phyloP scores from a whole-genome alignment of 202 grass and related monocot genomes.

The Setaria italica region DNA sequence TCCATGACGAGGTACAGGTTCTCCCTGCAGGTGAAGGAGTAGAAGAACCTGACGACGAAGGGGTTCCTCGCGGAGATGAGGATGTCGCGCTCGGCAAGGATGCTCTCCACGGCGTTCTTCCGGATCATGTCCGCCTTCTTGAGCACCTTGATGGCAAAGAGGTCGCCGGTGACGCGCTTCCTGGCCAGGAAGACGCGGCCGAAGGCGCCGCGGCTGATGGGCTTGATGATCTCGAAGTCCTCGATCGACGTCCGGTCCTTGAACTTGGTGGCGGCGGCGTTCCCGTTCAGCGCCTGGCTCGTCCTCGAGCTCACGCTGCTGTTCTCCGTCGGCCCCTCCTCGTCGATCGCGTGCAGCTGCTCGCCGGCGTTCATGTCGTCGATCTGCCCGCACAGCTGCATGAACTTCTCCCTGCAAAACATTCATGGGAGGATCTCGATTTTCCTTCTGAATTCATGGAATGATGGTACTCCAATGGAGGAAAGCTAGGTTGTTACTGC shows the following conservation, averaged over 20 bases:
- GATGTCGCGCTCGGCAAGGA: constrained; percentile 85
- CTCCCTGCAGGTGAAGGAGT: constrained; percentile 99
- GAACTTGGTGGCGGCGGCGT: constrained; percentile 17
- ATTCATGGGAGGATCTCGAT: too few relatives aligned
- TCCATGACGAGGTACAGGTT: constrained; percentile 99
- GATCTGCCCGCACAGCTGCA: constrained; percentile 76
- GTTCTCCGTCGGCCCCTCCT: constrained; percentile 67
- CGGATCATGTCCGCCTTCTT: constrained; percentile 93
- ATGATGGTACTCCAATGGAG: too few relatives aligned
- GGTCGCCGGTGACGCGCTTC: constrained; percentile 93
- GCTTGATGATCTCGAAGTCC: constrained; percentile 99
- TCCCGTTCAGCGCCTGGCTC: constrained; percentile 49
- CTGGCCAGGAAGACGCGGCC: constrained; percentile 92
- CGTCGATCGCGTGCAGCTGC: constrained; percentile 59
- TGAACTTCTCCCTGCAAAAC: constrained; percentile 83
- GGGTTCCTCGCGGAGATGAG: constrained; percentile 86
- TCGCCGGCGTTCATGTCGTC: constrained; percentile 67
- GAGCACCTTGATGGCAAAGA: constrained; percentile 91
- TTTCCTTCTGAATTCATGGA: too few relatives aligned
- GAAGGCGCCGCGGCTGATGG: constrained; percentile 82
- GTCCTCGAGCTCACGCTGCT: constrained; percentile 53
- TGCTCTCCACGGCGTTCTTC: constrained; percentile 96
- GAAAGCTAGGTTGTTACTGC: constrained; percentile 46
- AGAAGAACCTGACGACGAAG: constrained; percentile 95
- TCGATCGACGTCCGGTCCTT: constrained; percentile 94